Conservation (phyloP, 1,284 basidiomycete species). For the Marasmius tenuissimus region DNA sequence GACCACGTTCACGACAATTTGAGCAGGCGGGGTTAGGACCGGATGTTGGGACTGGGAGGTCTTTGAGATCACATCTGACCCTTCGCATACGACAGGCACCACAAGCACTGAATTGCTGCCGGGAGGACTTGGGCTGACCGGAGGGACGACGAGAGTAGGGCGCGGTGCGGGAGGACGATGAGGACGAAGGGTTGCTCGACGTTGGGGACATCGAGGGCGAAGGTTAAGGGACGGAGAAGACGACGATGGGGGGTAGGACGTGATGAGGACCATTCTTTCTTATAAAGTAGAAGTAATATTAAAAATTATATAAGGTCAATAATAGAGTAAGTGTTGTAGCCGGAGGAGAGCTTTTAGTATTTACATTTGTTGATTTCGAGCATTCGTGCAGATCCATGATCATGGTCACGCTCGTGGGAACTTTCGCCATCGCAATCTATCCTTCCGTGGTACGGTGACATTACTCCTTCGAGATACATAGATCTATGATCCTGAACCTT, state of each 20-base stretch:
- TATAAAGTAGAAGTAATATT: not conserved
- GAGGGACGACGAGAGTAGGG: slow-evolving; percentile 54
- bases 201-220: slow-evolving; percentile 50
- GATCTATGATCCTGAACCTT: slow-evolving; percentile 31
- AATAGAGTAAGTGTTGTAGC: not conserved
- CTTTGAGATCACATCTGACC: slow-evolving; percentile 81
- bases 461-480: slow-evolving; percentile 1
- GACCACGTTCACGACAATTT: slow-evolving; percentile 53
- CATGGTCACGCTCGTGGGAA: not conserved
- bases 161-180: slow-evolving; percentile 34
- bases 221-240: slow-evolving; percentile 8
- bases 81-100: slow-evolving; percentile 69
- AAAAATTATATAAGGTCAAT: not conserved
- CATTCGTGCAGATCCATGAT: not conserved
- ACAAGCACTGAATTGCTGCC: slow-evolving; percentile 85
- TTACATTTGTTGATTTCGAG: not conserved
- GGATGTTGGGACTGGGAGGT: slow-evolving; percentile 49
- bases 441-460: not conserved
- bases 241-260: not conserved
- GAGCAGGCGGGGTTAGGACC: slow-evolving; percentile 69
- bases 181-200: slow-evolving; percentile 24
- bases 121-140: slow-evolving; percentile 67
- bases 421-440: not conserved
- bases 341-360: not conserved
- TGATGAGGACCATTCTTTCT: not conserved